These are phyloP conservation scores for Talaromyces pinophilus DNA, from an alignment of 2,329 filamentous ascomycete genomes.

Conservation along the genomic window DNA sequence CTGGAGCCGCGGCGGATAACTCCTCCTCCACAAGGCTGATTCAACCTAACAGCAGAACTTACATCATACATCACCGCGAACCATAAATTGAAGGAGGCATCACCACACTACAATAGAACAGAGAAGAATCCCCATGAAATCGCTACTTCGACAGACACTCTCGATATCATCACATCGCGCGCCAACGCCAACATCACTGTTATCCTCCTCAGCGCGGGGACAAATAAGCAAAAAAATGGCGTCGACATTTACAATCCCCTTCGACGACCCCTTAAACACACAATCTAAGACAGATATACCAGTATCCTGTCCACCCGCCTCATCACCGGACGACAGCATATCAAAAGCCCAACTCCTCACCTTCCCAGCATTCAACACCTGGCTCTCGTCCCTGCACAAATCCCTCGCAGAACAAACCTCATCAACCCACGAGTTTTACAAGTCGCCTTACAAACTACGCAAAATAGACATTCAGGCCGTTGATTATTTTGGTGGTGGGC, in stretches of 20 bases:
- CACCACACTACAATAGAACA: neutral
- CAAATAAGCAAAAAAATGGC: neutral
- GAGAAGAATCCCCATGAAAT: constrained; percentile 4
- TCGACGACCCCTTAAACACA: constrained; percentile 1
- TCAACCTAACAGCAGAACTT: constrained; percentile 4
- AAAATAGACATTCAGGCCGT: constrained; percentile 57
- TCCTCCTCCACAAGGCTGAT: constrained; percentile 13
- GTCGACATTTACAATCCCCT: constrained; percentile 21
- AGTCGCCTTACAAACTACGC: constrained; percentile 53
- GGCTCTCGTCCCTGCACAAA: constrained; percentile 53
- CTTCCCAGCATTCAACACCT: constrained; percentile 58
- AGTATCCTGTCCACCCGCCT: constrained; percentile 30
- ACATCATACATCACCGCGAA: constrained; percentile 9
- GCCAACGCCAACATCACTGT: neutral
- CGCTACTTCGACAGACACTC: neutral
- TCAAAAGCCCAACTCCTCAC: constrained; percentile 47
- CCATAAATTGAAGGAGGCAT: neutral
- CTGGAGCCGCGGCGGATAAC: constrained; percentile 4
- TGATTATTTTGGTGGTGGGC: constrained; percentile 53
- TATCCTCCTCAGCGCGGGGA: neutral
- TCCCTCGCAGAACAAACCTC: constrained; percentile 52
- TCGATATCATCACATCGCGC: neutral
- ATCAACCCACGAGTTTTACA: constrained; percentile 53
- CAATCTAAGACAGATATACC: neutral
- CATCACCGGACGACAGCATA: constrained; percentile 38